Evolutionary conservation across 768 basidiomycete genomes (phyloP).

Genomic region (Hemileccinum rubropunctum): DNA sequence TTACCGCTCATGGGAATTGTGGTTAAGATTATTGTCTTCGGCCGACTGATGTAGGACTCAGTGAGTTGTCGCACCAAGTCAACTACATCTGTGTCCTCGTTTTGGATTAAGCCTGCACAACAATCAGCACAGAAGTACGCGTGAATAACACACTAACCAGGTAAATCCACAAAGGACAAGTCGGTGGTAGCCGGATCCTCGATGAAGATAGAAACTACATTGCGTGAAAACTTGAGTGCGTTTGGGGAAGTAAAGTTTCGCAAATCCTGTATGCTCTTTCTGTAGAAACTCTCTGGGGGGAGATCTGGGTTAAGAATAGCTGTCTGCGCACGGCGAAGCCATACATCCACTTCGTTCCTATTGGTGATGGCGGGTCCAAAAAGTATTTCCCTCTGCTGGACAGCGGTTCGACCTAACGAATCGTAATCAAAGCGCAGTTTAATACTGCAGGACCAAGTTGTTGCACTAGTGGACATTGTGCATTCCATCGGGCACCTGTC

Average conservation of each 20-base stretch:
- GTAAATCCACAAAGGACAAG: constrained; percentile 53
- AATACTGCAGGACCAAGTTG: constrained; percentile 44
- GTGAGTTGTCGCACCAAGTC: constrained; percentile 49
- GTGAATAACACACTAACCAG: constrained; percentile 35
- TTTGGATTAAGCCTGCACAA: constrained; percentile 54
- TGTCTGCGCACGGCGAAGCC: constrained; percentile 45
- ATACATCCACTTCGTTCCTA: constrained; percentile 36
- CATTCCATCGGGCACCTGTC: constrained; percentile 54
- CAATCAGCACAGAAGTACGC: constrained; percentile 1
- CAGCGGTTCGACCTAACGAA: constrained; percentile 23
- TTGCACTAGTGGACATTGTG: constrained; percentile 40
- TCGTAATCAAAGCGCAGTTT: constrained; percentile 38
- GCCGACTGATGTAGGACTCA: constrained; percentile 41
- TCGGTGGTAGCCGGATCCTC: constrained; percentile 45
- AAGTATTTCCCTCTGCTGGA: constrained; percentile 1
- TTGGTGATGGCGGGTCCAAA: constrained; percentile 35
- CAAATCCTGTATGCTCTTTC: constrained; percentile 25
- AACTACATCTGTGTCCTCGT: constrained; percentile 40
- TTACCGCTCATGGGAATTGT: constrained; percentile 65
- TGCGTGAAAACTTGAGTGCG: constrained; percentile 44
- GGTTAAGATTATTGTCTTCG: constrained; percentile 61
- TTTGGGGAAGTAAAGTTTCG: constrained; percentile 20
- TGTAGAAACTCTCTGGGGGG: constrained; percentile 17
- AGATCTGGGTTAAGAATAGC: constrained; percentile 38
- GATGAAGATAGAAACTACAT: constrained; percentile 47